A percentile compares a stretch with the other conserved stretches of the same genome.
phyloP scores from a whole-genome alignment of 2,329 filamentous ascomycete genomes.

The Phoma herbarum region DNA sequence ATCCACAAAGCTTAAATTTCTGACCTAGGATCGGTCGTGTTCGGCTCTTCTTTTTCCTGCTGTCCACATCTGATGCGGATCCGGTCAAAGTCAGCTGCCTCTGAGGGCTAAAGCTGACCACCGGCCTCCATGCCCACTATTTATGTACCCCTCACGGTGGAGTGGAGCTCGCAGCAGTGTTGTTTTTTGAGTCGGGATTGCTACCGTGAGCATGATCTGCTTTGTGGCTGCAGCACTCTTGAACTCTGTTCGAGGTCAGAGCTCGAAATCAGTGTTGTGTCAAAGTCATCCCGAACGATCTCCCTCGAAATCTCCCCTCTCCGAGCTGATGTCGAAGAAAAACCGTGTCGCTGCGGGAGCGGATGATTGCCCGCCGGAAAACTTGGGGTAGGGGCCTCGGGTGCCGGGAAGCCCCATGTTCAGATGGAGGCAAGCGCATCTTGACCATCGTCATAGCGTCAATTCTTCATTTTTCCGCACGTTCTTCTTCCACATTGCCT shows the following conservation, averaged over 20 bases:
- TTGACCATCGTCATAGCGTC: constrained; percentile 31
- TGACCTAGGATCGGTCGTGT: not conserved
- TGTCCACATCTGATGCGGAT: constrained; percentile 6
- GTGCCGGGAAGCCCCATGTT: constrained; percentile 18
- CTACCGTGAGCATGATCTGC: not conserved
- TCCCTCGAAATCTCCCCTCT: constrained; percentile 15
- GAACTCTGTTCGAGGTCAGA: not conserved
- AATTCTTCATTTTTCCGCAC: constrained; percentile 34
- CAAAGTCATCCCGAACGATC: constrained; percentile 27
- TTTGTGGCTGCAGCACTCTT: not conserved
- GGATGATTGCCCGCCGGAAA: constrained; percentile 34
- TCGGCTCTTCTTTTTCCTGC: not conserved
- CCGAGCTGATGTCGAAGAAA: constrained; percentile 32
- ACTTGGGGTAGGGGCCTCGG: constrained; percentile 15
- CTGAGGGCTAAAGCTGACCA: not conserved
- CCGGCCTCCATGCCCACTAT: constrained; percentile 6
- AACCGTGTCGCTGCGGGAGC: constrained; percentile 23
- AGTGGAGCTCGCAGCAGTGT: not conserved
- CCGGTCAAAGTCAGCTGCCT: constrained; percentile 3
- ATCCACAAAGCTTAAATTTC: not conserved
- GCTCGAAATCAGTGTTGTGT: not conserved
- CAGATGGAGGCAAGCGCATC: constrained; percentile 17
- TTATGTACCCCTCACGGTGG: constrained; percentile 15
- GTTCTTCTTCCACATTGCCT: constrained; percentile 15
- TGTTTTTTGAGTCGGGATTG: not conserved